Conservation (phyloP, 257 asterid species). For the Solanum lycopersicoides region DNA sequence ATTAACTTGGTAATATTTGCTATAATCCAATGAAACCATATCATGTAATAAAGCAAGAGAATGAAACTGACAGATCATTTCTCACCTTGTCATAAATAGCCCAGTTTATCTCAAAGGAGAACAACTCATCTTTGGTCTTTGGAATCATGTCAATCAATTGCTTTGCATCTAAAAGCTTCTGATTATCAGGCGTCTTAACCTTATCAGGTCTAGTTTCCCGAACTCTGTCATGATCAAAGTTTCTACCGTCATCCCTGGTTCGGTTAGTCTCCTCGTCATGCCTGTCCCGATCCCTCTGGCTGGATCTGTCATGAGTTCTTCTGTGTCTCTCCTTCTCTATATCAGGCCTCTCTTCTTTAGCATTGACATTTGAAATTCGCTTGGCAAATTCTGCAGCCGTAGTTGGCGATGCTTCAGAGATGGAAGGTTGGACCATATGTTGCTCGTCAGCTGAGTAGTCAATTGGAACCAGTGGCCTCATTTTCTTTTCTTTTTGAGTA, state of each 20-base stretch:
- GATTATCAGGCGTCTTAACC: constrained; percentile 55
- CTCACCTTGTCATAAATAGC: constrained; percentile 73
- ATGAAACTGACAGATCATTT: neutral
- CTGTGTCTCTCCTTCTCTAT: constrained; percentile 60
- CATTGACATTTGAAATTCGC: constrained; percentile 42
- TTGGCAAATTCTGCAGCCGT: constrained; percentile 66
- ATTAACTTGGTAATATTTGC: neutral
- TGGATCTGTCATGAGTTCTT: constrained; percentile 62
- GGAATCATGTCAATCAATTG: constrained; percentile 96
- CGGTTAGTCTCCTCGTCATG: constrained; percentile 41
- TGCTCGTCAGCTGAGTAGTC: constrained; percentile 92
- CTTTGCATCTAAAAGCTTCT: constrained; percentile 86
- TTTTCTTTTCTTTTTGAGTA: constrained; percentile 84
- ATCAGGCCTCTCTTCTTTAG: constrained; percentile 64
- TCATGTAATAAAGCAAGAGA: neutral
- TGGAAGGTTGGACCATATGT: constrained; percentile 35
- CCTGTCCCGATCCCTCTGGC: constrained; percentile 74
- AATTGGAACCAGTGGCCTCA: constrained; percentile 97
- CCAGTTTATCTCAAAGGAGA: constrained; percentile 90
- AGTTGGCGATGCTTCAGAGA: constrained; percentile 45
- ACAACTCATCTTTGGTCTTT: constrained; percentile 91
- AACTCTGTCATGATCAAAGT: constrained; percentile 48
- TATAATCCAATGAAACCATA: neutral
- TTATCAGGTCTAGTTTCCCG: constrained; percentile 30
- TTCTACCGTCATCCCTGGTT: constrained; percentile 49